A percentile compares a stretch with the other conserved stretches of the same genome.
These are phyloP conservation scores for Blepharisma stoltei DNA, from an alignment of 73 alveolate genomes.

Conservation along the genomic window DNA sequence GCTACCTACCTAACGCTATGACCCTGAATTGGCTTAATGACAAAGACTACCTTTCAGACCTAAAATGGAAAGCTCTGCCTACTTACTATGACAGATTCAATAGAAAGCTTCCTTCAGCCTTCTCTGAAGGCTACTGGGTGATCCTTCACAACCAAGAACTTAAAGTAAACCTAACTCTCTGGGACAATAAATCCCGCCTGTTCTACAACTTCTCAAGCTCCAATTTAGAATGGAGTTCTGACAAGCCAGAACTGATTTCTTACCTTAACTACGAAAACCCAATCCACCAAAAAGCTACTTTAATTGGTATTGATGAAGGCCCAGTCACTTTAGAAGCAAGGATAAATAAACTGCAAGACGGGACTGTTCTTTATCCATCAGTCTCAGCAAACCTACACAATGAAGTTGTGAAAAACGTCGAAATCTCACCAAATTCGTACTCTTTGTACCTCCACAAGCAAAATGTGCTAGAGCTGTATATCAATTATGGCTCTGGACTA, in stretches of 20 bases:
- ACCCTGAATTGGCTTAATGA: constrained; percentile 18
- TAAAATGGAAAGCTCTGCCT: background rate
- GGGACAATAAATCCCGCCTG: constrained; percentile 26
- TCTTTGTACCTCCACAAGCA: constrained; percentile 38
- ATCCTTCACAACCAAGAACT: constrained; percentile 26
- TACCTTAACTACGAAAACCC: constrained; percentile 15
- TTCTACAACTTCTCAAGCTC: constrained; percentile 34
- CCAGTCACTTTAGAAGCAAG: constrained; percentile 27
- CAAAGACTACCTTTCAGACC: background rate
- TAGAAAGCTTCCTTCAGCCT: background rate
- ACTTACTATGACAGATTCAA: background rate
- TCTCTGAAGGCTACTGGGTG: constrained; percentile 28
- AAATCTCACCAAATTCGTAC: constrained; percentile 42
- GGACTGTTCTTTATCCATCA: constrained; percentile 19
- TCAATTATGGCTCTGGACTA: constrained; percentile 53
- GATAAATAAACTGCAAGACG: background rate
- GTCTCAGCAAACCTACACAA: background rate
- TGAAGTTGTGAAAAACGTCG: constrained; percentile 42
- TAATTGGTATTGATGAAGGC: constrained; percentile 13
- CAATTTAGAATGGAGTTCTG: background rate
- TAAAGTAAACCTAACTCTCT: constrained; percentile 30
- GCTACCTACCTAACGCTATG: background rate
- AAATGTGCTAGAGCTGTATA: constrained; percentile 37
- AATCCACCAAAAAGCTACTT: background rate
- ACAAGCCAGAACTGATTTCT: background rate